Conservation (phyloP, 1,284 basidiomycete species). For the Thelephora terrestris region DNA sequence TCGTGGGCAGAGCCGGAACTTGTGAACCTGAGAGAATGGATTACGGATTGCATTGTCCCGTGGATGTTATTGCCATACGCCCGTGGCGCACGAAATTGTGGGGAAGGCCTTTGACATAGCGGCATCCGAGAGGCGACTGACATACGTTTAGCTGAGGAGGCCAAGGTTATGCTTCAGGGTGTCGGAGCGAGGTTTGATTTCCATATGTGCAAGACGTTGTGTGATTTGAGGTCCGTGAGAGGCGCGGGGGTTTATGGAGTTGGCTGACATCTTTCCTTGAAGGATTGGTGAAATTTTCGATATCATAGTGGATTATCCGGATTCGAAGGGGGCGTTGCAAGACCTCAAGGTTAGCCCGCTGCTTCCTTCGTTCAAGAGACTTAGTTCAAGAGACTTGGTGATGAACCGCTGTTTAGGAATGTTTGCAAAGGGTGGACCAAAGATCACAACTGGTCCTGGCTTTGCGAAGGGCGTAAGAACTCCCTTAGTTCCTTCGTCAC, state of each 20-base stretch:
- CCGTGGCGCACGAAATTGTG: constrained; percentile 46
- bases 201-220: constrained; percentile 82
- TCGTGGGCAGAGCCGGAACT: constrained; percentile 66
- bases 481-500: constrained; percentile 8
- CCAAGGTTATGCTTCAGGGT: constrained; percentile 61
- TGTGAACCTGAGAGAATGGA: constrained; percentile 57
- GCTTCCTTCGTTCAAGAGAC: neutral
- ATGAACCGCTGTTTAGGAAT: constrained; percentile 38
- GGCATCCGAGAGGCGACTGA: constrained; percentile 4
- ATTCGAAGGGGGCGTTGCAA: constrained; percentile 77
- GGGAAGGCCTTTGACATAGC: constrained; percentile 13
- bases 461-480: constrained; percentile 57
- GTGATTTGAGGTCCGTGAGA: constrained; percentile 66
- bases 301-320: constrained; percentile 90
- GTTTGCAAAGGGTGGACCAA: constrained; percentile 70
- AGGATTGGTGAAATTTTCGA: constrained; percentile 90
- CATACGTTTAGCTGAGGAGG: constrained; percentile 48
- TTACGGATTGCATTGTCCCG: constrained; percentile 65
- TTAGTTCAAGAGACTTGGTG: neutral
- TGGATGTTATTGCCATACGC: constrained; percentile 81
- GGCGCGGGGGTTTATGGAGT: neutral
- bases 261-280: neutral
- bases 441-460: constrained; percentile 59
- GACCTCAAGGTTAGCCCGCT: constrained; percentile 65
- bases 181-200: constrained; percentile 86